Conservation (phyloP, 495 filamentous ascomycete genomes). For the Oidiodendron maius region DNA sequence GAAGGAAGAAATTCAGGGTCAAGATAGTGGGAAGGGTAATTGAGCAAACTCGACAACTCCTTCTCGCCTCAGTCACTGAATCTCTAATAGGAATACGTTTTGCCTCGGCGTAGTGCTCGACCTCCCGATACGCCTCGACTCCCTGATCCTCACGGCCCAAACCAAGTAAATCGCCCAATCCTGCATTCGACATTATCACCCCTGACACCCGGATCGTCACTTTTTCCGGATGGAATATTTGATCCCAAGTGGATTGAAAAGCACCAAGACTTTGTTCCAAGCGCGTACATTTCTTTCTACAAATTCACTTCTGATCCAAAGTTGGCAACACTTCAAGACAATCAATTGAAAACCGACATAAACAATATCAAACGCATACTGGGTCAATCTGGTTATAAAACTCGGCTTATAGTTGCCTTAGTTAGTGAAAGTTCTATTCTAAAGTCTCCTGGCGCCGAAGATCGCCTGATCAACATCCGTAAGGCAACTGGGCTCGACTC, state of each 20-base stretch:
- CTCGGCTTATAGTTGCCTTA: conserved; percentile 68
- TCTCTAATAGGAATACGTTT: conserved; percentile 36
- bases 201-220: conserved; percentile 67
- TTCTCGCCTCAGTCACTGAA: conserved; percentile 10
- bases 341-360: conserved; percentile 83
- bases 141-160: conserved; percentile 29
- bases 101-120: conserved; percentile 46
- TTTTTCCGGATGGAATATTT: conserved; percentile 85
- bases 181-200: conserved; percentile 89
- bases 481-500: conserved; percentile 72
- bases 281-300: conserved; percentile 71
- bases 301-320: conserved; percentile 63
- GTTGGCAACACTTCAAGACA: conserved; percentile 68
- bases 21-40: conserved; percentile 74
- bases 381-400: conserved; percentile 63
- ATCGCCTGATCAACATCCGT: conserved; percentile 69
- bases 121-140: conserved; percentile 30
- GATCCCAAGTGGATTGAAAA: conserved; percentile 76
- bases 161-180: conserved; percentile 35
- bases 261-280: conserved; percentile 75
- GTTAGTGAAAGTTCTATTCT: conserved; percentile 61
- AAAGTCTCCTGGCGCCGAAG: conserved; percentile 58
- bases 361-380: conserved; percentile 64
- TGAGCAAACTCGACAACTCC: conserved; percentile 20
- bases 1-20: conserved; percentile 53